Evolutionary conservation across 2,329 filamentous ascomycete genomes (phyloP), one percentile per base, ranked within the genome.

Genomic region (Colletotrichum truncatum): DNA sequence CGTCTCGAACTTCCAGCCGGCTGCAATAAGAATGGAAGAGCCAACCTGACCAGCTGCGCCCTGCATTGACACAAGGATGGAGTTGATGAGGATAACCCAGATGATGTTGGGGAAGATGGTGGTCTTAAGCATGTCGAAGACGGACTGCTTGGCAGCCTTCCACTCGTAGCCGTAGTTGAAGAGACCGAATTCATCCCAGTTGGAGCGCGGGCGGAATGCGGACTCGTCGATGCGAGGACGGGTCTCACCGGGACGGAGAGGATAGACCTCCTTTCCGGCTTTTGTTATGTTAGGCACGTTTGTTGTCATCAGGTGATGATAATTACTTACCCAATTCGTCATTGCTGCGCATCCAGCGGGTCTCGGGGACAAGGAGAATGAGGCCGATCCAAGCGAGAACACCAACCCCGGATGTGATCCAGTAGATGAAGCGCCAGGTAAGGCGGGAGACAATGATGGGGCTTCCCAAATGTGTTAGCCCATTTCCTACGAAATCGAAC

Each of bases 381-480:
- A 79, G 64, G 18, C 70, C 54, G 5, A 79, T 43, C 77, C 77
- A 80, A 3, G 77, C 73, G 0, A 74, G 41, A 9, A 75, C 65
- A 4, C 74, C 75, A 6, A 72, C 59, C 6, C 69, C 71, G 1
- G 75, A 75, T 2, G 75, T 75, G 36, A 75, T 71, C 36, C 68
- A 76, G 67, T 80, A 80, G 14, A 80, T 67, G 69, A 69, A 76
- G 21, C 77, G 71, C 78, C 77, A 79, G 51, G 69, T 70, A 11
- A 72, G 68, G 30, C 72, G 69, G 6, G 72, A 72, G 1, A 74
- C 75, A 30, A 79, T 69, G 26, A 71, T 4, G 74, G 76, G 12
- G 70, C 70, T 6, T 43, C 12, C n/a, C n/a, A n/a, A n/a, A 21
- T 30, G 10, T 6, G 25, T 67, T 16, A 67, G 60, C 16, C n/a